phyloP scores from a whole-genome alignment of 2,329 filamentous ascomycete genomes.

The Elsinoe arachidis region DNA sequence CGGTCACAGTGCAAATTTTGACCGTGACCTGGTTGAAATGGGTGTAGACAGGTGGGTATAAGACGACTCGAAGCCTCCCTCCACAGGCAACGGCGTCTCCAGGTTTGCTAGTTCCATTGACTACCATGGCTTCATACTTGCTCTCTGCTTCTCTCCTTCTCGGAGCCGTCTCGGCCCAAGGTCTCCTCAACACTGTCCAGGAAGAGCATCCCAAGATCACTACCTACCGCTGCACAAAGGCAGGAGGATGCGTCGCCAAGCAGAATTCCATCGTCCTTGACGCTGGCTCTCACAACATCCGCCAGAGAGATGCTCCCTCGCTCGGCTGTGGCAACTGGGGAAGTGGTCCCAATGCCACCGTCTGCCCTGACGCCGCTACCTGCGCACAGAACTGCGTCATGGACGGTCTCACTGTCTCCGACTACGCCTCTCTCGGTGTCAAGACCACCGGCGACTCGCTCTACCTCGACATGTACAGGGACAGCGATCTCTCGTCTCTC shows the following conservation, averaged over 20 bases:
- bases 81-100: background rate
- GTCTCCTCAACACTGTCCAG: conserved; percentile 15
- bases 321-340: conserved; percentile 39
- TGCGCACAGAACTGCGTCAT: conserved; percentile 36
- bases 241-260: conserved; percentile 32
- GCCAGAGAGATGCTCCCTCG: conserved; percentile 35
- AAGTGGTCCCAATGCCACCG: conserved; percentile 34
- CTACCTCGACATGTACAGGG: conserved; percentile 46
- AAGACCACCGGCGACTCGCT: conserved; percentile 45
- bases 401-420: conserved; percentile 35
- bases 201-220: conserved; percentile 36
- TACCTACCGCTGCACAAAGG: conserved; percentile 32
- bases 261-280: conserved; percentile 33
- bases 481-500: conserved; percentile 33
- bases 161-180: conserved; percentile 8
- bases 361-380: conserved; percentile 30
- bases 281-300: conserved; percentile 44
- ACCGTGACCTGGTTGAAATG: background rate
- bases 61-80: background rate
- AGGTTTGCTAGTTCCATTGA: background rate
- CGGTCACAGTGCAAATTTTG: background rate
- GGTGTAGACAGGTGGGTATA: background rate
- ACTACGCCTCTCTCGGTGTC: conserved; percentile 43
- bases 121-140: background rate
- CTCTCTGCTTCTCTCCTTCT: conserved; percentile 1